Evolutionary conservation across 208 protist genomes (phyloP), one percentile per base, ranked within the genome.

Genomic region (Leishmania arabica): DNA sequence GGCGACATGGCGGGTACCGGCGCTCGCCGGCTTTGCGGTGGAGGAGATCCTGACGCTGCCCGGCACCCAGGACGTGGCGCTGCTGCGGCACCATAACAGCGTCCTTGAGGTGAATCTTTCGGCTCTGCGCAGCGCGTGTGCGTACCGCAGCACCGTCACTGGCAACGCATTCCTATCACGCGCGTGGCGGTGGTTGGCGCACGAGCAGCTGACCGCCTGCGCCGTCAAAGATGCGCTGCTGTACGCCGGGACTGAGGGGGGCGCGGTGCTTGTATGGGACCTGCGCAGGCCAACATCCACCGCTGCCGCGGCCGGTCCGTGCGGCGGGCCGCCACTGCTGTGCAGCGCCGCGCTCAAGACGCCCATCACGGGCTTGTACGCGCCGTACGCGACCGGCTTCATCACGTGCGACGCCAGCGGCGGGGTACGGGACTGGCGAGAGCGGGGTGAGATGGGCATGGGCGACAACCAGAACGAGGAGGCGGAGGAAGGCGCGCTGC

Each of bases 181-280:
- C 27, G 86, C 85, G 34, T 95, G 92, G 92, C 86, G 88, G 42
- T 90, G 91, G 80, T 86, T 88, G 8, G 84, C 89, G 66, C 90
- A 89, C 34, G 89, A 88, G 34, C 82, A 84, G 24, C 89, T 95
- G n/a, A 92, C 90, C 15, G 69, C 86, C 27, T 83, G 85, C 80
- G 78, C 80, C 40, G 69, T 90, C 71, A 89, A 87, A 76, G 92
- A 95, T 70, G 80, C 90, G 47, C n/a, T 78, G 53, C 82, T 95
- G 49, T 88, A 84, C 70, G 90, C 87, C 1, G 91, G 83, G 3
- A 94, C 89, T n/a, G 89, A 92, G 79, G 83, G 88, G 2, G 92
- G 92, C n/a, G 78, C 83, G 56, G 81, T 94, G 42, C 78, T 95
- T 0, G 53, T 92, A 42, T 94, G 92, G 92, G 92, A 95, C 86